Evolutionary conservation across 2,329 filamentous ascomycete genomes (phyloP).

Genomic region (Xylariomycetidae sp.): DNA sequence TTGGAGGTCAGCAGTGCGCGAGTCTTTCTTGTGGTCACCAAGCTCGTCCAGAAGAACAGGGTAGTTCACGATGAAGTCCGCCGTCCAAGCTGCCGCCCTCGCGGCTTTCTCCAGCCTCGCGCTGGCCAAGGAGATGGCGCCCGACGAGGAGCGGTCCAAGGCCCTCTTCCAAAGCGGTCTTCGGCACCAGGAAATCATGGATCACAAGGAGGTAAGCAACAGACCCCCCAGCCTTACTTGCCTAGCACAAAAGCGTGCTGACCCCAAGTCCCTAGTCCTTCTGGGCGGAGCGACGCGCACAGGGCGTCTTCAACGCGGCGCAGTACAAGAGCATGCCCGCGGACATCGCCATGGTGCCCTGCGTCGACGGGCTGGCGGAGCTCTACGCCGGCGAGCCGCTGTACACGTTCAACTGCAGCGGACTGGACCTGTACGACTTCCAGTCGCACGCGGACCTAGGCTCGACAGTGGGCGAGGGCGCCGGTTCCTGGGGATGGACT

Average conservation of each 20-base stretch:
- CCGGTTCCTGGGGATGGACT: constrained; percentile 48
- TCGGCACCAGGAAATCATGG: constrained; percentile 26
- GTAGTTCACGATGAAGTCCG: constrained; percentile 24
- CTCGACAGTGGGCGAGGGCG: constrained; percentile 27
- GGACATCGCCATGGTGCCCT: constrained; percentile 15
- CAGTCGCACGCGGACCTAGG: constrained; percentile 29
- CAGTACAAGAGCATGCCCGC: constrained; percentile 25
- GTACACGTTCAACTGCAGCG: constrained; percentile 26
- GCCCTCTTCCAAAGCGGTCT: constrained; percentile 26
- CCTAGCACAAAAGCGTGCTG: constrained; percentile 1
- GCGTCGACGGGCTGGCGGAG: constrained; percentile 21
- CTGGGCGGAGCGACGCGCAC: constrained; percentile 23
- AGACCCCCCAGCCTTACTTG: background rate
- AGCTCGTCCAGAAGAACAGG: too few species aligned
- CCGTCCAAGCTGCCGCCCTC: constrained; percentile 19
- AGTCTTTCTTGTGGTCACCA: constrained; percentile 1
- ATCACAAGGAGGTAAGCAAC: constrained; percentile 21
- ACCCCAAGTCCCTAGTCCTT: constrained; percentile 16
- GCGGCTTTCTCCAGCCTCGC: constrained; percentile 21
- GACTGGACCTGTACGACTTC: constrained; percentile 31
- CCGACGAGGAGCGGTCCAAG: constrained; percentile 21
- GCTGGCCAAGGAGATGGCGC: constrained; percentile 25
- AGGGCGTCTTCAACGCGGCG: constrained; percentile 21
- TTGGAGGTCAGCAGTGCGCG: too few species aligned
- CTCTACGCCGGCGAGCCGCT: constrained; percentile 19